Evolutionary conservation across 108 stramenopile genomes (phyloP).

Genomic region (Epithemia pelagica): DNA sequence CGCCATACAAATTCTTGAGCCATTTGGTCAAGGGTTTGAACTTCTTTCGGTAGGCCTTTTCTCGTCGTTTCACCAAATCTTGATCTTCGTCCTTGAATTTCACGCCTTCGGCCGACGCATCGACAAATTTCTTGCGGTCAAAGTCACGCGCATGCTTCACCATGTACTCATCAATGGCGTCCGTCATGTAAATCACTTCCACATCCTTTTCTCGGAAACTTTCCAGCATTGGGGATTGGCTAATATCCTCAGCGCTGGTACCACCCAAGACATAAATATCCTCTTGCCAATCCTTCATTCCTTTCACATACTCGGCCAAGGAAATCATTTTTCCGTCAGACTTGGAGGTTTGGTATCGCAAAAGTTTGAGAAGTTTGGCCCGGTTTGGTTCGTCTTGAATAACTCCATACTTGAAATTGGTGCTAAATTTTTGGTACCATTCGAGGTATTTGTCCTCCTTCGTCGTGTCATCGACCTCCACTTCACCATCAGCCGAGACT

Average conservation of each 20-base stretch:
- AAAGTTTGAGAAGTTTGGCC: constrained; percentile 86
- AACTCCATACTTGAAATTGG: constrained; percentile 93
- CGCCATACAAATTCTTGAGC: constrained; percentile 88
- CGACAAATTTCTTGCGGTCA: constrained; percentile 86
- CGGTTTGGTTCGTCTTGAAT: constrained; percentile 96
- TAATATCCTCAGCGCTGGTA: constrained; percentile 68
- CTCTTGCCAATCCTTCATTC: constrained; percentile 99
- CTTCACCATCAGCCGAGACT: constrained; percentile 52
- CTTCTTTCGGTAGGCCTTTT: constrained; percentile 90
- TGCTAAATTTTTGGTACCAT: constrained; percentile 94
- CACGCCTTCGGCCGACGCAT: constrained; percentile 92
- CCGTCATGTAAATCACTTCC: constrained; percentile 94
- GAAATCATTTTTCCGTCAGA: constrained; percentile 65
- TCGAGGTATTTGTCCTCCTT: constrained; percentile 68
- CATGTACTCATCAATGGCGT: constrained; percentile 96
- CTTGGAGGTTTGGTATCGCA: constrained; percentile 90
- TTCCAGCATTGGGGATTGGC: constrained; percentile 92
- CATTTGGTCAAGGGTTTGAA: constrained; percentile 95
- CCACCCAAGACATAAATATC: constrained; percentile 96
- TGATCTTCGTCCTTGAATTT: constrained; percentile 98
- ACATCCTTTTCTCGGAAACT: constrained; percentile 84
- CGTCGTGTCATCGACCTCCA: constrained; percentile 41
- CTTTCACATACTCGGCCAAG: constrained; percentile 86
- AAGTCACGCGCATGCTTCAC: constrained; percentile 62
- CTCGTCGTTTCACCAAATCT: constrained; percentile 83